Percentiles rank a stretch among this genome's conserved stretches.
Conservation (phyloP, 1,284 basidiomycete species). For the Bondarzewia mesenterica region DNA sequence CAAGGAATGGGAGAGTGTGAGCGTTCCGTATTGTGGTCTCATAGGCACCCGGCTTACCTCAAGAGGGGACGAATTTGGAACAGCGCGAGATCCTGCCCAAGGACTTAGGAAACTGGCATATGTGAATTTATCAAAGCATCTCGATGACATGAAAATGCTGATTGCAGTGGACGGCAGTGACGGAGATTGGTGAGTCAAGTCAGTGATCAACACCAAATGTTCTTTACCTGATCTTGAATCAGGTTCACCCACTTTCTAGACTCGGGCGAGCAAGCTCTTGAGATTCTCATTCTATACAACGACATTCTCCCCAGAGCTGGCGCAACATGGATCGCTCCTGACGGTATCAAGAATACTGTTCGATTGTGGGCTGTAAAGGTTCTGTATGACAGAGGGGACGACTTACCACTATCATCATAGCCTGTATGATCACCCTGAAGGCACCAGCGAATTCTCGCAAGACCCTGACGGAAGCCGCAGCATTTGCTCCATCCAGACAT, state of each 20-base stretch:
- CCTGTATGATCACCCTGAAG: constrained; percentile 23
- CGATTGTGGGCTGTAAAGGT: constrained; percentile 17
- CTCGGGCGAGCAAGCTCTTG: constrained; percentile 28
- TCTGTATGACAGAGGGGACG: background rate
- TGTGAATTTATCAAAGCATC: constrained; percentile 11
- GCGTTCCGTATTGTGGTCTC: background rate
- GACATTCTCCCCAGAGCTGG: constrained; percentile 25
- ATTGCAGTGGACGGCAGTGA: constrained; percentile 14
- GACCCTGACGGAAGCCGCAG: constrained; percentile 21
- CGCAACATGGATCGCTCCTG: constrained; percentile 27
- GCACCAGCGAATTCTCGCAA: constrained; percentile 15
- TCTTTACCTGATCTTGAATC: background rate
- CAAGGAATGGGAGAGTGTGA: constrained; percentile 21
- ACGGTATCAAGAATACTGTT: constrained; percentile 26
- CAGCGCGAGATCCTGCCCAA: constrained; percentile 21
- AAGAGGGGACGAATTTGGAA: background rate
- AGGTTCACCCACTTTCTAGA: constrained; percentile 28
- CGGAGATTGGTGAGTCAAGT: constrained; percentile 21
- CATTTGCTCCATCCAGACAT: constrained; percentile 19
- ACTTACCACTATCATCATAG: constrained; percentile 7
- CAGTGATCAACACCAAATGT: background rate
- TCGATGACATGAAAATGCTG: background rate
- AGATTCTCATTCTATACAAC: constrained; percentile 27
- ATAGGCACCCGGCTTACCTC: background rate
- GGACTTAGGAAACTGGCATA: constrained; percentile 28